Base-by-base conservation (phyloP, 2,329 filamentous ascomycete genomes). In the Paraconiothyrium sp. region DNA sequence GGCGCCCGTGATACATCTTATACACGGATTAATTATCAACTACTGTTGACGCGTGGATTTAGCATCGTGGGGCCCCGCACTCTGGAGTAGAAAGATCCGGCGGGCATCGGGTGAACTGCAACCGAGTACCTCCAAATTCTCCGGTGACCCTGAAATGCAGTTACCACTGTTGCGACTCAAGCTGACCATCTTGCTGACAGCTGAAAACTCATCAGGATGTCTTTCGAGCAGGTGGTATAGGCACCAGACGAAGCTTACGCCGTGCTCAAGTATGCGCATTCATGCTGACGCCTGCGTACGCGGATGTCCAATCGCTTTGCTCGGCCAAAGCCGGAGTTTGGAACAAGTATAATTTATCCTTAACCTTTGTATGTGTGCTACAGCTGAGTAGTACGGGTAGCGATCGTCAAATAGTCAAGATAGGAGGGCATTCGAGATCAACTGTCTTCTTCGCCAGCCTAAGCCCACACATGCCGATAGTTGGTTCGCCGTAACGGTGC, bases 61-160 rank as follows among this genome's bases (percentile, higher is more conserved):
- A 30, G 37, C 22, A n/a, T 54, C 37, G 37, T 32, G 51, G 39
- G 37, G 51, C 51, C 39, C 51, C 51, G 37, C 51, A 54, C 24
- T 54, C 14, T 54, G 37, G 37, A n/a, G 14, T 13, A 24, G 10
- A 32, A 32, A 34, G 50, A 34, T 22, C 37, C 37, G 37, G 35
- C 10, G 37, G 51, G 37, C 24, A 20, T 54, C 51, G 51, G 51
- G 51, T 54, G 37, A 54, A 44, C 2, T 44, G 37, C 51, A 27
- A 44, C 37, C 39, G 39, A 54, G 27, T 8, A 24, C 24, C 24
- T 32, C 10, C 6, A 13, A 46, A 54, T 44, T 54, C 39, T 46
- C 51, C 51, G 51, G 37, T 11, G 9, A 22, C 13, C 9, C 6
- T 16, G 11, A 48, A 48, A 4, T 30, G 14, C 2, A 41, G 11